A percentile compares a stretch with the other conserved stretches of the same genome.
These are phyloP conservation scores for Malbranchea zuffiana DNA, from an alignment of 2,329 filamentous ascomycete species.

Conservation along the genomic window DNA sequence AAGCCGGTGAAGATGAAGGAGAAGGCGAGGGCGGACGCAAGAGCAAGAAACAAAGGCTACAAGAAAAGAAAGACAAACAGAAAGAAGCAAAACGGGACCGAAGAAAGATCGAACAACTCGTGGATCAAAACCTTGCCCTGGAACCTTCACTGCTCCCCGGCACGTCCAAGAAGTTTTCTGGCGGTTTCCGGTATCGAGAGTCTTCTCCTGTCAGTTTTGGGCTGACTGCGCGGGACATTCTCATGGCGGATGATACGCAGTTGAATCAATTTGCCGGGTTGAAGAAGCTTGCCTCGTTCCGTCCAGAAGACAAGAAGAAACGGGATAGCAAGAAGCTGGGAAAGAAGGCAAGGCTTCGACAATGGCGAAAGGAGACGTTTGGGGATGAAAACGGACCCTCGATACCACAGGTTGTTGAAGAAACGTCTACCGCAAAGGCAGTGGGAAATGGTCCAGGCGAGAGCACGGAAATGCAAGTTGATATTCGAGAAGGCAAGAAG, in stretches of 20 bases:
- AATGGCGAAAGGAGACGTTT: conserved; percentile 69
- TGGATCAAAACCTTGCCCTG: conserved; percentile 70
- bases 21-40: conserved; percentile 26
- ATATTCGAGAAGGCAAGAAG: conserved; percentile 33
- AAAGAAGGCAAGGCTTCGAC: conserved; percentile 80
- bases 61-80: conserved; percentile 49
- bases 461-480: conserved; percentile 24
- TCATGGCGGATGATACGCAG: conserved; percentile 73
- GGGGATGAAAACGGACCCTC: conserved; percentile 46
- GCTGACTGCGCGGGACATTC: conserved; percentile 78
- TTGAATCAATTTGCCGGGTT: conserved; percentile 86
- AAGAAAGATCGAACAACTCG: conserved; percentile 70
- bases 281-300: conserved; percentile 87
- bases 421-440: conserved; percentile 14
- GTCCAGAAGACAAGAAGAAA: conserved; percentile 78
- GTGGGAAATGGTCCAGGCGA: conserved; percentile 12
- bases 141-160: conserved; percentile 51
- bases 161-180: conserved; percentile 41
- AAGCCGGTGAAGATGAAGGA: conserved; percentile 31
- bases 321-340: conserved; percentile 78
- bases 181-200: conserved; percentile 80
- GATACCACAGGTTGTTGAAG: conserved; percentile 18
- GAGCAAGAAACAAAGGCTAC: conserved; percentile 35
- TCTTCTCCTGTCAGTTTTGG: conserved; percentile 85
- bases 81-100: conserved; percentile 70